Conservation (phyloP, 176 grass and related monocot genomes). For the Areca catechu region DNA sequence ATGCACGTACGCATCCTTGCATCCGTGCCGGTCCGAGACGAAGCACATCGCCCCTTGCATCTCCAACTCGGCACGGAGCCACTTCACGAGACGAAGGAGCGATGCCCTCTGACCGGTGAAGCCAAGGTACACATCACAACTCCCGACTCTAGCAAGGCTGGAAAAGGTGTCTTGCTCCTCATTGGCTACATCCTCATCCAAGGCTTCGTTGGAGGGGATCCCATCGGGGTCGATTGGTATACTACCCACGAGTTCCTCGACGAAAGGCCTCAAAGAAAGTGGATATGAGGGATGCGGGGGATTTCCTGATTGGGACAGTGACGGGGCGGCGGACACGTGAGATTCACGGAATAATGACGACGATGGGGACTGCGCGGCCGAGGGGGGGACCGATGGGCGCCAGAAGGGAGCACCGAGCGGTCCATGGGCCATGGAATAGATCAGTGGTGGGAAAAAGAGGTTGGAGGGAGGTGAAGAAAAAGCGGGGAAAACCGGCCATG, state of each 20-base stretch:
- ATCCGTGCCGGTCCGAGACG: conserved; percentile 11
- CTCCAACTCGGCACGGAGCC: conserved; percentile 56
- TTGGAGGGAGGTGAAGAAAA: too few relatives aligned
- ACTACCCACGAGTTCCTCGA: too few relatives aligned
- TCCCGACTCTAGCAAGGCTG: neutral
- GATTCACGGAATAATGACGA: neutral
- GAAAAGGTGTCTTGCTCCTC: too few relatives aligned
- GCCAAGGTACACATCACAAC: conserved; percentile 49
- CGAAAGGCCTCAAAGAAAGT: neutral
- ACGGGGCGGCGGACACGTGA: neutral
- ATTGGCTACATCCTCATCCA: too few relatives aligned
- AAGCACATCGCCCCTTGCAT: conserved; percentile 35
- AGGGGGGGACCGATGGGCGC: neutral
- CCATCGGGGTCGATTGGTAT: too few relatives aligned
- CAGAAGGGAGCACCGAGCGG: neutral
- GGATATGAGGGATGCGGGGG: neutral
- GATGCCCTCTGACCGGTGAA: neutral
- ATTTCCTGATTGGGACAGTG: neutral
- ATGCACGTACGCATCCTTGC: conserved; percentile 20
- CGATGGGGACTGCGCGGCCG: neutral
- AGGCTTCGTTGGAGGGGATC: too few relatives aligned
- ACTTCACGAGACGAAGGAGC: conserved; percentile 25
- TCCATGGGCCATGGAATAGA: neutral
- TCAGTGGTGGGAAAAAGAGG: too few relatives aligned
- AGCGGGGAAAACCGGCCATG: too few relatives aligned